Conservation (phyloP, 116 monocot genomes). For the Iris pallida region DNA sequence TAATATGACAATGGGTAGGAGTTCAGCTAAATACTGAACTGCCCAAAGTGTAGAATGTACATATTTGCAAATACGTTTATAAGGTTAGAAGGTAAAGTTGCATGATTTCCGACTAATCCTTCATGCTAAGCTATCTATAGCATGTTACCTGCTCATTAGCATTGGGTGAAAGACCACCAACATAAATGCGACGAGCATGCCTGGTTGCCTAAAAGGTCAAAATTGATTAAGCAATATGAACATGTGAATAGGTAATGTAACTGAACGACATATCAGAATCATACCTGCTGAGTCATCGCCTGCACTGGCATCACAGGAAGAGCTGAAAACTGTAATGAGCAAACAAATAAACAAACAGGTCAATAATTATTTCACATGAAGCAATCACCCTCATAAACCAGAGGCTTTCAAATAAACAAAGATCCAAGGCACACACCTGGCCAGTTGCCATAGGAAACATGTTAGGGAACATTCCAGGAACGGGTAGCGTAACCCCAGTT, state of each 20-base stretch:
- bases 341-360: neutral
- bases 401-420: neutral
- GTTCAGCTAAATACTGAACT: too few relatives aligned
- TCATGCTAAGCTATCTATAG: too few relatives aligned
- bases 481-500: slow-evolving; percentile 19
- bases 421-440: slow-evolving; percentile 17
- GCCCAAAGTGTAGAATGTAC: too few relatives aligned
- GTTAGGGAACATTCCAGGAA: slow-evolving; percentile 47
- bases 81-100: too few relatives aligned
- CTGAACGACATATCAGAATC: neutral
- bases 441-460: slow-evolving; percentile 27
- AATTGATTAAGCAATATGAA: neutral
- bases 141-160: slow-evolving; percentile 43
- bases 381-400: neutral
- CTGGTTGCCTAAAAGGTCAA: slow-evolving; percentile 26
- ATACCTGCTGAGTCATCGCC: slow-evolving; percentile 49
- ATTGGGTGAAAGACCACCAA: slow-evolving; percentile 45
- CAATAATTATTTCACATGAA: neutral
- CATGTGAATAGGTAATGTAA: neutral
- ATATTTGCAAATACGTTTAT: too few relatives aligned
- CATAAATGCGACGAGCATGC: slow-evolving; percentile 47
- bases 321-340: slow-evolving; percentile 11
- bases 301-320: slow-evolving; percentile 43
- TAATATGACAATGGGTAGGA: too few relatives aligned
- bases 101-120: too few relatives aligned